Evolutionary conservation across 495 filamentous ascomycete genomes (phyloP).

Genomic region (Endocarpon pusillum): DNA sequence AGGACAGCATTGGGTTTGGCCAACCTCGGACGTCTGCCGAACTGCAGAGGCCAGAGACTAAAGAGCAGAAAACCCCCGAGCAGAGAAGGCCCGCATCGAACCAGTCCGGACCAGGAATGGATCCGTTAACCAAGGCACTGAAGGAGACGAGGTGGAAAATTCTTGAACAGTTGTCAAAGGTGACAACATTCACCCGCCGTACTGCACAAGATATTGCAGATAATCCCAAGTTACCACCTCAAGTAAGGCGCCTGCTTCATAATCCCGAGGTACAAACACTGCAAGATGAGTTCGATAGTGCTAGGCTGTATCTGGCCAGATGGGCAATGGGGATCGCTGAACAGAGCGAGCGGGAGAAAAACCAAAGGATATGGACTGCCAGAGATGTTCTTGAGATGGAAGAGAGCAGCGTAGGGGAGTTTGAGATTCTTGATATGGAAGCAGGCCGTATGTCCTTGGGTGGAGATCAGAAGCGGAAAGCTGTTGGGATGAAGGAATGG

Average conservation of each 20-base stretch:
- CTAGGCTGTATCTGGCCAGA: constrained; percentile 77
- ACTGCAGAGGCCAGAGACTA: constrained; percentile 19
- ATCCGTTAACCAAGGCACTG: constrained; percentile 82
- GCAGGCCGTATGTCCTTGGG: constrained; percentile 48
- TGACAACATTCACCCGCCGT: constrained; percentile 83
- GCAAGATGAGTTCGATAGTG: constrained; percentile 93
- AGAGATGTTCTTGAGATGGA: constrained; percentile 87
- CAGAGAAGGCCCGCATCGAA: constrained; percentile 17
- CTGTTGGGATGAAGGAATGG: constrained; percentile 74
- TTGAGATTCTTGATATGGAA: constrained; percentile 81
- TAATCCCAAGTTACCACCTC: constrained; percentile 72
- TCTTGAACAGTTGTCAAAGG: constrained; percentile 85
- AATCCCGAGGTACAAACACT: constrained; percentile 92
- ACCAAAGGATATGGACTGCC: constrained; percentile 78
- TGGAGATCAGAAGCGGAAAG: constrained; percentile 54
- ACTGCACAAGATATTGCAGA: constrained; percentile 86
- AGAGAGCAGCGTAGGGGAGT: constrained; percentile 83
- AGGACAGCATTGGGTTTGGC: constrained; percentile 73
- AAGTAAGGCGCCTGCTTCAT: constrained; percentile 66
- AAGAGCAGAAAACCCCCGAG: constrained; percentile 13
- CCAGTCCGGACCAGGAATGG: constrained; percentile 72
- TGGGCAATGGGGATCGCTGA: constrained; percentile 99
- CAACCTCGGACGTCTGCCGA: constrained; percentile 24
- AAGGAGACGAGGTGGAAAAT: constrained; percentile 96
- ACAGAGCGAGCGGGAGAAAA: constrained; percentile 75